Conservation (phyloP, 2,329 filamentous ascomycete genomes). For the Cladorrhinum sp. region DNA sequence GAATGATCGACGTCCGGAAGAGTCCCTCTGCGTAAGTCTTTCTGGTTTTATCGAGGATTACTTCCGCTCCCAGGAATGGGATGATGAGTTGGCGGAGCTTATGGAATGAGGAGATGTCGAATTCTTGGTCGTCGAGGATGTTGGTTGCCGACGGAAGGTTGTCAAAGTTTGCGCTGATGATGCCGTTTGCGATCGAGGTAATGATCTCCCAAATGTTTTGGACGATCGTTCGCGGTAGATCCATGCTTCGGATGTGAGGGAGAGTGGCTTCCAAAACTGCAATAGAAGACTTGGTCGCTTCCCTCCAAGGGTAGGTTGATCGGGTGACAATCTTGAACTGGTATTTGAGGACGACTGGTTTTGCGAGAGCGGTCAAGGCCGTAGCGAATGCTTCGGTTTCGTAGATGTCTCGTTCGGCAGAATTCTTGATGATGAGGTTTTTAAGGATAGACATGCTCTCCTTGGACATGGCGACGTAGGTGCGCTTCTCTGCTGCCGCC, state of each 20-base stretch:
- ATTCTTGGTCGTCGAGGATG: conserved; percentile 68
- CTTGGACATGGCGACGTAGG: conserved; percentile 87
- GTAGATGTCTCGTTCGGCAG: conserved; percentile 65
- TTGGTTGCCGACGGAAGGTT: conserved; percentile 39
- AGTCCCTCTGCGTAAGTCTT: conserved; percentile 70
- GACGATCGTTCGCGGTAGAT: conserved; percentile 44
- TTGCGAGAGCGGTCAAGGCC: conserved; percentile 64
- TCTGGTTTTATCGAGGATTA: conserved; percentile 65
- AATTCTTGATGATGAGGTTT: conserved; percentile 56
- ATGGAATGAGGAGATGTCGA: conserved; percentile 75
- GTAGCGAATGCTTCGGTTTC: conserved; percentile 62
- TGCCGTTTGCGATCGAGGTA: conserved; percentile 63
- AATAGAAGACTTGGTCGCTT: conserved; percentile 69
- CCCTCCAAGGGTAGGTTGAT: conserved; percentile 71
- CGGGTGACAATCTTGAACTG: conserved; percentile 70
- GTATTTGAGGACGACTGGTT: conserved; percentile 77
- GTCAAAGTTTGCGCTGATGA: conserved; percentile 62
- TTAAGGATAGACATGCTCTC: conserved; percentile 71
- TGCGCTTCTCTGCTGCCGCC: conserved; percentile 55
- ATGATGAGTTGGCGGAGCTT: conserved; percentile 70
- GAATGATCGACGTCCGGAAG: conserved; percentile 79
- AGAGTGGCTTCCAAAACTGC: conserved; percentile 66
- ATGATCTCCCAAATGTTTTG: conserved; percentile 69
- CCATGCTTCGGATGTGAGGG: conserved; percentile 52
- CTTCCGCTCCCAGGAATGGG: conserved; percentile 64